Evolutionary conservation across 2,329 filamentous ascomycete species (phyloP).

Genomic region (Atkinsonella hypoxylon): DNA sequence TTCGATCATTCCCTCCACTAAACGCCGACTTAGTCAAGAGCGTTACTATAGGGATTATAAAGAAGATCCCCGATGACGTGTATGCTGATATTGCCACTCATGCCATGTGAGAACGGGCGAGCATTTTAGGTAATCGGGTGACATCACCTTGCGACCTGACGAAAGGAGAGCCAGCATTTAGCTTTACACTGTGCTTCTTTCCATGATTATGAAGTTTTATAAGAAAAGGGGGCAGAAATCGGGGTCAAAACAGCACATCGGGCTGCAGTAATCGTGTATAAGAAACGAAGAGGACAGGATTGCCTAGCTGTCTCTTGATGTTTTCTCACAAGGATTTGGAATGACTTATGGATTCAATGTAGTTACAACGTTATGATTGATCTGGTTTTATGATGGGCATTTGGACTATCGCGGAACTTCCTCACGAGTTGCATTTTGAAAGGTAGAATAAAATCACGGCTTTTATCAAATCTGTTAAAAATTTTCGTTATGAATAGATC

Average conservation of each 20-base stretch:
- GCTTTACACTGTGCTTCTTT: not conserved
- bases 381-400: too few relatives aligned
- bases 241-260: not conserved
- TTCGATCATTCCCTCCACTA: conserved; percentile 77
- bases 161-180: too few relatives aligned
- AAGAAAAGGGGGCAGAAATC: not conserved
- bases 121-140: too few relatives aligned
- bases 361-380: too few relatives aligned
- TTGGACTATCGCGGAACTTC: too few relatives aligned
- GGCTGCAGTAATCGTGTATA: too few relatives aligned
- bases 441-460: not conserved
- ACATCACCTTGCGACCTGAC: too few relatives aligned
- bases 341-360: not conserved
- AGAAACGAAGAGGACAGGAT: not conserved
- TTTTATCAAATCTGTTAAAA: too few relatives aligned
- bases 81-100: conserved; percentile 85
- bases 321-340: not conserved
- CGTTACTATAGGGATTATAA: conserved; percentile 73
- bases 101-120: conserved; percentile 43
- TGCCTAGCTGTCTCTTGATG: not conserved
- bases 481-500: not conserved
- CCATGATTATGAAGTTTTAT: not conserved
- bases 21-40: conserved; percentile 76
- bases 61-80: conserved; percentile 80
- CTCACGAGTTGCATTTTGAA: too few relatives aligned